Evolutionary conservation across 495 filamentous ascomycete species (phyloP).

Genomic region (Hypoxylon crocopeplum): DNA sequence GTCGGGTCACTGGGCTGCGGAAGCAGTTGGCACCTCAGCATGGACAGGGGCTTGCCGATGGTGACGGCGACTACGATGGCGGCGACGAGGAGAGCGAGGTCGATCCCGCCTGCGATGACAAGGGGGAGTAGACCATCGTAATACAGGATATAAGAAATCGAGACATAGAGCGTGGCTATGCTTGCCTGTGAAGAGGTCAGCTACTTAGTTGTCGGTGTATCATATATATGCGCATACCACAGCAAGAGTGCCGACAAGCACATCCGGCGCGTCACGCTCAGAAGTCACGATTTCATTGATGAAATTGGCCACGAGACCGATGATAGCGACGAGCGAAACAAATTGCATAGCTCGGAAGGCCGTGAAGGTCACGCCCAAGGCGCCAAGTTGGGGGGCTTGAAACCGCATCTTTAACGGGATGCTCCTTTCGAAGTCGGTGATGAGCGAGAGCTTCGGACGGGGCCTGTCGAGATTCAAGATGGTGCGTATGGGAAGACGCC

Average conservation of each 20-base stretch:
- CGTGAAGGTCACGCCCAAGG: slow-evolving; percentile 79
- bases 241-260: slow-evolving; percentile 78
- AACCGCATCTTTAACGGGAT: slow-evolving; percentile 45
- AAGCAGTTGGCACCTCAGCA: slow-evolving; percentile 72
- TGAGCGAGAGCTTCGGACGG: slow-evolving; percentile 41
- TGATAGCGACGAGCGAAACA: slow-evolving; percentile 74
- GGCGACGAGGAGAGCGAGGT: slow-evolving; percentile 72
- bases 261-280: slow-evolving; percentile 67
- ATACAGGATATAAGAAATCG: slow-evolving; percentile 79
- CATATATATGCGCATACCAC: slow-evolving; percentile 66
- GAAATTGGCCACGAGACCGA: slow-evolving; percentile 84
- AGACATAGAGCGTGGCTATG: slow-evolving; percentile 77
- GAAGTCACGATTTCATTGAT: slow-evolving; percentile 74
- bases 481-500: slow-evolving; percentile 41
- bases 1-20: slow-evolving; percentile 42
- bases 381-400: slow-evolving; percentile 65
- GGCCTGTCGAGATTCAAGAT: slow-evolving; percentile 20
- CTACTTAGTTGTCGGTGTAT: neutral
- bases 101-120: slow-evolving; percentile 67
- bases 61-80: slow-evolving; percentile 73
- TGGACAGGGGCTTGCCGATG: slow-evolving; percentile 81
- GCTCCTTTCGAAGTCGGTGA: slow-evolving; percentile 38
- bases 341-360: slow-evolving; percentile 73
- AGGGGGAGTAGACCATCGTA: slow-evolving; percentile 76
- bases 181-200: slow-evolving; percentile 61